phyloP scores from a whole-genome alignment of 202 grass and related monocot species.

The Eragrostis tef region DNA sequence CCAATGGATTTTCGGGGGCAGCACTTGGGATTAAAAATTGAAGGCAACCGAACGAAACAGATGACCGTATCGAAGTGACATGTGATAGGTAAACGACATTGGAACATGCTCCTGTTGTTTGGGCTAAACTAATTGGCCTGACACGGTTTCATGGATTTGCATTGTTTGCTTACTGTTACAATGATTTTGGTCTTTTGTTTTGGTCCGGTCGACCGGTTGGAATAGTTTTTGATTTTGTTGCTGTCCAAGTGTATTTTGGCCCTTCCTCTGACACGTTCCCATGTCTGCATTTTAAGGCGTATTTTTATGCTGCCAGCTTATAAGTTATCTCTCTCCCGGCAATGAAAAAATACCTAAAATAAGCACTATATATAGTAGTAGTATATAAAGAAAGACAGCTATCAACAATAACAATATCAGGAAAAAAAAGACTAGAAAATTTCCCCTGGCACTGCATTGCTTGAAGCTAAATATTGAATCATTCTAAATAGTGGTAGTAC shows the following conservation, averaged over 20 bases:
- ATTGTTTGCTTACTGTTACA: not conserved
- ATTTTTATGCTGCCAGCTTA: not conserved
- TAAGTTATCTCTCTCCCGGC: not conserved
- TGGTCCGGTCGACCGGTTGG: not conserved
- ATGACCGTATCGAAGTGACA: not conserved
- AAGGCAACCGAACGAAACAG: not conserved
- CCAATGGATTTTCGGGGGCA: not conserved
- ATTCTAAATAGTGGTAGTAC: too few species aligned
- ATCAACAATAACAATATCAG: not conserved
- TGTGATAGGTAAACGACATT: not conserved
- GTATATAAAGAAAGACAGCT: not conserved
- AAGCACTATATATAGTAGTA: too few species aligned
- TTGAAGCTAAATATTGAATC: too few species aligned
- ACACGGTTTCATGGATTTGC: not conserved
- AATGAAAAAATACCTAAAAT: not conserved
- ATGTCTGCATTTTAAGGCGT: not conserved
- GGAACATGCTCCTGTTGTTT: not conserved
- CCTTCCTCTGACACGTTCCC: not conserved
- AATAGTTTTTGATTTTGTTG: too few species aligned
- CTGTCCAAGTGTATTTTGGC: slow-evolving; percentile 4
- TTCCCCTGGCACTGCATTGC: too few species aligned
- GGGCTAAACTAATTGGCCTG: slow-evolving; percentile 9
- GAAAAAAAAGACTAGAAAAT: too few species aligned
- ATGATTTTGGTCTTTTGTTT: slow-evolving; percentile 13
- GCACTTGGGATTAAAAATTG: slow-evolving; percentile 21